A percentile compares a stretch with the other conserved stretches of the same genome.
phyloP scores from a whole-genome alignment of 306 rosid species.

The Glycine tomentella region DNA sequence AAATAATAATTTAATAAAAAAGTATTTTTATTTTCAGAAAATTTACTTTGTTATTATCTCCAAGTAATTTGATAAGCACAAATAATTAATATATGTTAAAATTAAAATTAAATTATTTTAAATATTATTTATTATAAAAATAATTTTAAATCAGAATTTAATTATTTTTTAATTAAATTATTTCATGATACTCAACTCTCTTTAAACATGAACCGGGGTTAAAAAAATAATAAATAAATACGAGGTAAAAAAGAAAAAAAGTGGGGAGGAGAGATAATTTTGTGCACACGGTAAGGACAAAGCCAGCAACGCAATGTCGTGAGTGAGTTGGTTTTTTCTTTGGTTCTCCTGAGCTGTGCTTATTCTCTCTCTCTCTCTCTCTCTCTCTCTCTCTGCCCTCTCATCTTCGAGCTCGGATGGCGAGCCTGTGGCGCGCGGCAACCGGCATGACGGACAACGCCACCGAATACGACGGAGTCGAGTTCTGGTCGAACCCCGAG shows the following conservation, averaged over 20 bases:
- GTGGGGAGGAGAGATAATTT: not conserved
- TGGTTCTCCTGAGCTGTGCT: not conserved
- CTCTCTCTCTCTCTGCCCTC: not conserved
- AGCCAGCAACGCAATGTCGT: constrained; percentile 23
- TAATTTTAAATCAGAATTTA: too few species aligned
- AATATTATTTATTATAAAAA: too few species aligned
- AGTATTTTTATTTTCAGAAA: too few species aligned
- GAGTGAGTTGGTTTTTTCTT: not conserved
- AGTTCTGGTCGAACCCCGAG: constrained; percentile 55
- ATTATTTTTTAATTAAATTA: too few species aligned
- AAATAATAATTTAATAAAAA: too few species aligned
- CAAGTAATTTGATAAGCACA: too few species aligned
- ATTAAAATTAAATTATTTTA: too few species aligned
- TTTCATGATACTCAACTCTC: too few species aligned
- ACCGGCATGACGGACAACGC: constrained; percentile 23
- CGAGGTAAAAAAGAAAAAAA: not conserved
- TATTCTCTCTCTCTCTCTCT: not conserved
- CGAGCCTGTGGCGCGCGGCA: constrained; percentile 51
- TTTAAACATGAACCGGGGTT: too few species aligned
- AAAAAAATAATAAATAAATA: not conserved
- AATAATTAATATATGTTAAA: too few species aligned
- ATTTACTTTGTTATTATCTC: too few species aligned
- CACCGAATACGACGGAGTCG: constrained; percentile 42
- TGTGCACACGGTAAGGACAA: constrained; percentile 7
- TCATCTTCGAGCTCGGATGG: constrained; percentile 37